phyloP scores from a whole-genome alignment of 345 rosid species.

The rapeseed (Brassica napus) region DNA sequence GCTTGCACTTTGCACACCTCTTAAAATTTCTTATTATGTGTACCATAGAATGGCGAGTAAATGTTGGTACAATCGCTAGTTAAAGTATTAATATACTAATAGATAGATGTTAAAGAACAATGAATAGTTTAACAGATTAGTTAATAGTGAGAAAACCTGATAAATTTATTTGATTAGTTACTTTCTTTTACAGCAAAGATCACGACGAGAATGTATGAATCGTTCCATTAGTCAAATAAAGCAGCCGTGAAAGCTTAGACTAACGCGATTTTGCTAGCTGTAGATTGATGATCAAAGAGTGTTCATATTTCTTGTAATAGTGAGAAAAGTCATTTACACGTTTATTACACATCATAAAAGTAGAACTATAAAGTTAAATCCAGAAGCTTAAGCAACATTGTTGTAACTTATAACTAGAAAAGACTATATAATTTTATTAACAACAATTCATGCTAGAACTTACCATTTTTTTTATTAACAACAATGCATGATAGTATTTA shows the following conservation, averaged over 20 bases:
- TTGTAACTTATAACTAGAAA: too few relatives aligned
- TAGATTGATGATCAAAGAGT: slow-evolving; percentile 5
- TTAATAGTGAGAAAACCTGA: slow-evolving; percentile 32
- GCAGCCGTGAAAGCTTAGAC: slow-evolving; percentile 38
- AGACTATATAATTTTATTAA: too few relatives aligned
- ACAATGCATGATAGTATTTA: too few relatives aligned
- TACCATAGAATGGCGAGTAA: slow-evolving; percentile 32
- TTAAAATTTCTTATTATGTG: slow-evolving; percentile 35
- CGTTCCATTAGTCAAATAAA: slow-evolving; percentile 38
- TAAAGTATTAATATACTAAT: slow-evolving; percentile 11
- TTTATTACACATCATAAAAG: slow-evolving; percentile 2
- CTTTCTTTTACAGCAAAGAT: slow-evolving; percentile 41
- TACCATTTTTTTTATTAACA: too few relatives aligned
- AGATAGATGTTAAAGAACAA: slow-evolving; percentile 13
- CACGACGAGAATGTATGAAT: slow-evolving; percentile 25
- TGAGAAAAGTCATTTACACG: not conserved
- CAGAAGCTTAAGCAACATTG: slow-evolving; percentile 3
- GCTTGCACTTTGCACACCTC: slow-evolving; percentile 36
- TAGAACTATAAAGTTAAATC: not conserved
- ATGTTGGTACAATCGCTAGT: slow-evolving; percentile 15
- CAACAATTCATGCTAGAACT: too few relatives aligned
- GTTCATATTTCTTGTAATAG: not conserved
- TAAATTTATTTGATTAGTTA: not conserved
- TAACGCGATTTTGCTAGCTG: slow-evolving; percentile 35
- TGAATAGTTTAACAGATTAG: slow-evolving; percentile 23